Evolutionary conservation across 352 stramenopile genomes (phyloP).

Genomic region (Peronospora farinosa): DNA sequence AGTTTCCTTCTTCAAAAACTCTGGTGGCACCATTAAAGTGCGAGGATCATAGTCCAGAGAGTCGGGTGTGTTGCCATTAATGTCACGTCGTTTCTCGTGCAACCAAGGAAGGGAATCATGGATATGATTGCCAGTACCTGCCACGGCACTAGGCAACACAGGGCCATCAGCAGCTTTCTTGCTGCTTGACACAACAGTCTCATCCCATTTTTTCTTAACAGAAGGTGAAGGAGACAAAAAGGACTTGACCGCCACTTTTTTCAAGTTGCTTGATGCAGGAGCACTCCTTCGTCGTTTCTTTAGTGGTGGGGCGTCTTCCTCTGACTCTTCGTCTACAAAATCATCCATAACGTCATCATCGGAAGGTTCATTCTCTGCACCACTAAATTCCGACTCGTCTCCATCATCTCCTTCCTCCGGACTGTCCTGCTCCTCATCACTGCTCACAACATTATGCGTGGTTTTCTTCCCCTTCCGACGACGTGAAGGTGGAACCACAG

Average conservation of each 20-base stretch:
- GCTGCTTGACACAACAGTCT: slow-evolving; percentile 11
- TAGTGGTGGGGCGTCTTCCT: slow-evolving; percentile 29
- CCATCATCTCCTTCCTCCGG: slow-evolving; percentile 29
- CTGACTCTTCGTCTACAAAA: slow-evolving; percentile 37
- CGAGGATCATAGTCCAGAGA: slow-evolving; percentile 90
- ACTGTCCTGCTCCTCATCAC: slow-evolving; percentile 46
- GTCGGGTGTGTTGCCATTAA: slow-evolving; percentile 63
- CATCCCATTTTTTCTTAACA: slow-evolving; percentile 24
- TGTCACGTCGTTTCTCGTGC: slow-evolving; percentile 82
- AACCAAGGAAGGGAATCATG: slow-evolving; percentile 93
- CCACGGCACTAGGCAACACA: slow-evolving; percentile 31
- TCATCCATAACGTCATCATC: slow-evolving; percentile 43
- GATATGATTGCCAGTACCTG: slow-evolving; percentile 57
- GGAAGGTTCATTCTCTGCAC: slow-evolving; percentile 37
- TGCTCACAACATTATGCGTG: slow-evolving; percentile 33
- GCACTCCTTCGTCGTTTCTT: slow-evolving; percentile 46
- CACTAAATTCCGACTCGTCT: slow-evolving; percentile 57
- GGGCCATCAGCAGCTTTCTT: slow-evolving; percentile 28
- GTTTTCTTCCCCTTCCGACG: slow-evolving; percentile 21
- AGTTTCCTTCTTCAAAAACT: slow-evolving; percentile 89
- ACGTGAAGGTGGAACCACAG: slow-evolving; percentile 16
- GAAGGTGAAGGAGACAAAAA: slow-evolving; percentile 39
- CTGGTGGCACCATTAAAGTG: slow-evolving; percentile 86
- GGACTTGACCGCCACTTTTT: slow-evolving; percentile 21
- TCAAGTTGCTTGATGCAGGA: slow-evolving; percentile 21